Evolutionary conservation across 2,329 filamentous ascomycete genomes (phyloP).

Genomic region (Fusarium miscanthi): DNA sequence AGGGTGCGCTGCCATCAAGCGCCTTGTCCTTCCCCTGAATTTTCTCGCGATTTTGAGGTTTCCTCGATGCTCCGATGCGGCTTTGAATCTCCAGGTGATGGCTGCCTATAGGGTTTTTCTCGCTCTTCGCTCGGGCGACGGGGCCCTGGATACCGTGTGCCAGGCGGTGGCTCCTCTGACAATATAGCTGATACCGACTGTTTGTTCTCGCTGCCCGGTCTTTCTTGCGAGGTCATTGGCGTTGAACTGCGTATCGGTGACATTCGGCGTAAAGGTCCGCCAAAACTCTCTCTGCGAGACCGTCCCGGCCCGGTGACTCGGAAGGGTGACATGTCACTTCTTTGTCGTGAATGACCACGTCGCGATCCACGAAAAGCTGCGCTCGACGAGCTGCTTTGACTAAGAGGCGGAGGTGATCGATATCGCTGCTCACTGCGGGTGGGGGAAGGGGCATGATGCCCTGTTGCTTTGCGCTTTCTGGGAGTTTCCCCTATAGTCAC

Average conservation of each 20-base stretch:
- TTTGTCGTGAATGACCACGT: constrained; percentile 51
- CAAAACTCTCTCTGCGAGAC: constrained; percentile 43
- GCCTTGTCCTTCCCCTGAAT: constrained; percentile 30
- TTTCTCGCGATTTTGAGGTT: constrained; percentile 27
- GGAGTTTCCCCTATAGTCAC: constrained; percentile 76
- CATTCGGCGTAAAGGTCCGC: constrained; percentile 40
- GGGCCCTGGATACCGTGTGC: constrained; percentile 24
- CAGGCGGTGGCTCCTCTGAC: constrained; percentile 40
- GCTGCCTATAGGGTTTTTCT: constrained; percentile 24
- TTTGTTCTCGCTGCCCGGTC: constrained; percentile 45
- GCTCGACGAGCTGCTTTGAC: constrained; percentile 45
- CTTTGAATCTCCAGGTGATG: constrained; percentile 32
- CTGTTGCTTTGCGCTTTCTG: constrained; percentile 83
- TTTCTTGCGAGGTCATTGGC: constrained; percentile 40
- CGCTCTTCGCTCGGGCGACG: constrained; percentile 22
- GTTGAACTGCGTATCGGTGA: constrained; percentile 43
- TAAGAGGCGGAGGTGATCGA: constrained; percentile 50
- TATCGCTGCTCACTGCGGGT: constrained; percentile 46
- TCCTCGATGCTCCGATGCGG: constrained; percentile 17
- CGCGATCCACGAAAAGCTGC: constrained; percentile 39
- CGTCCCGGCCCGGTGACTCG: constrained; percentile 42
- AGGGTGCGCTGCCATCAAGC: constrained; percentile 22
- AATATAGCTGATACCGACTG: constrained; percentile 52
- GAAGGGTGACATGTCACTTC: constrained; percentile 53
- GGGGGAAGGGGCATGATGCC: constrained; percentile 47